Evolutionary conservation across 2,329 filamentous ascomycete species (phyloP), one percentile per base, ranked within the genome.

Genomic region (Penicillium brevicompactum): DNA sequence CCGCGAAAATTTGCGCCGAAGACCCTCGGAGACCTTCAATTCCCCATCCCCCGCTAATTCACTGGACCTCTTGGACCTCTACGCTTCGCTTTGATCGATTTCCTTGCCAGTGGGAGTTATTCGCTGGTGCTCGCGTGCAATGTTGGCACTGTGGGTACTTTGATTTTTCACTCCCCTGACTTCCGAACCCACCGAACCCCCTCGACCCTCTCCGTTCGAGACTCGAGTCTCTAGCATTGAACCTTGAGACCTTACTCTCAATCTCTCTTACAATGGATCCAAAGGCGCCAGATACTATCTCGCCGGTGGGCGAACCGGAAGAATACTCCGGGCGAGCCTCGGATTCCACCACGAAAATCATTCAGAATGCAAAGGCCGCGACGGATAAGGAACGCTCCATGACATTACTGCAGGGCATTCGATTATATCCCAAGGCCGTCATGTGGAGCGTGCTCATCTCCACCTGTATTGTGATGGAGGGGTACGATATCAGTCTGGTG

Each of bases 401-500:
- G 88, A 88, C 82, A 45, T 78, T 96, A 55, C 69, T 83, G 70
- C 85, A 96, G 77, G 91, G 90, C 59, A 81, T 96, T 72, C 85
- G 81, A 68, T 81, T 94, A 24, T 96, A 96, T 70, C 91, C 91
- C 55, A 93, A 95, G 78, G 92, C 92, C 21, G 87, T 95, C 53
- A 82, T 78, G 21, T 96, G 91, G 90, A 91, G 87, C 65, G 68
- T 96, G 48, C 78, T 95, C 56, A 92, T 96, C 73, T 93, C 89
- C n/a, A 93, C 90, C 0, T 92, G 89, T 70, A 94, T 96, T 67
- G 86, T 85, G 66, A 96, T 96, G 92, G 91, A 96, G 74, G 91
- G 90, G 32, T 95, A 92, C 76, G 91, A 96, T 69, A 81, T 94
- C 55, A 87, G 85, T 66, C 78, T 95, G 50, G 85, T 94, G 66